Evolutionary conservation across 441 rosid species (phyloP).

Genomic region (Pelargonium cotyledonis): DNA sequence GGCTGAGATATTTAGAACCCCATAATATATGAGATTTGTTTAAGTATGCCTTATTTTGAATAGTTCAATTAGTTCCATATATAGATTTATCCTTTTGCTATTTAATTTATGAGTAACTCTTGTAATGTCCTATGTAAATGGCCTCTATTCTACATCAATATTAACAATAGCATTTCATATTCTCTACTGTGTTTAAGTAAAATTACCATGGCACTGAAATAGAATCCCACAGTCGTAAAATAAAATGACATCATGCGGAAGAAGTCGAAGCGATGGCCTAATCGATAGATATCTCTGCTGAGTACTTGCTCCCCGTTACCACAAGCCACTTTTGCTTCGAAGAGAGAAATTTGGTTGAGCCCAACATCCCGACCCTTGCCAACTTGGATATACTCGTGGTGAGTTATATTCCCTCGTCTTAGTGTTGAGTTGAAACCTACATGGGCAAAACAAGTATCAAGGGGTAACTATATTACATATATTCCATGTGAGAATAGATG

Average conservation of each 20-base stretch:
- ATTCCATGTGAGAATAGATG: constrained; percentile 5
- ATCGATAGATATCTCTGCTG: constrained; percentile 83
- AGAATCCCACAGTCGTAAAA: constrained; percentile 80
- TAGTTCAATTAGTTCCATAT: no score
- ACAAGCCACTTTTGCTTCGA: constrained; percentile 60
- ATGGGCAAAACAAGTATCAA: constrained; percentile 12
- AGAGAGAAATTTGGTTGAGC: constrained; percentile 28
- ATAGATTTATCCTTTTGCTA: no score
- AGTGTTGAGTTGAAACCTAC: constrained; percentile 42
- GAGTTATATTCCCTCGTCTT: constrained; percentile 27
- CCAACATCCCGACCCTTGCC: constrained; percentile 30
- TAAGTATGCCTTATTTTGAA: no score
- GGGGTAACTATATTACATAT: constrained; percentile 11
- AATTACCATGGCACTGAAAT: constrained; percentile 75
- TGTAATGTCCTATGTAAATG: no score
- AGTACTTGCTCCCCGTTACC: constrained; percentile 93
- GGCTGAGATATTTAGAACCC: no score
- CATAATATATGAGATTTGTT: no score
- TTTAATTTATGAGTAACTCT: no score
- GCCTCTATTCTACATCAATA: no score
- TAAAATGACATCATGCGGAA: constrained; percentile 90
- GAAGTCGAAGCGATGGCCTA: constrained; percentile 94
- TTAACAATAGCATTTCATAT: constrained; percentile 4
- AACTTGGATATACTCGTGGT: constrained; percentile 30
- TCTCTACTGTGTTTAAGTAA: constrained; percentile 15